A percentile compares a stretch with the other conserved stretches of the same genome.
These are phyloP conservation scores for Neofusicoccum cordaticola DNA, from an alignment of 2,329 filamentous ascomycete genomes.

Conservation along the genomic window DNA sequence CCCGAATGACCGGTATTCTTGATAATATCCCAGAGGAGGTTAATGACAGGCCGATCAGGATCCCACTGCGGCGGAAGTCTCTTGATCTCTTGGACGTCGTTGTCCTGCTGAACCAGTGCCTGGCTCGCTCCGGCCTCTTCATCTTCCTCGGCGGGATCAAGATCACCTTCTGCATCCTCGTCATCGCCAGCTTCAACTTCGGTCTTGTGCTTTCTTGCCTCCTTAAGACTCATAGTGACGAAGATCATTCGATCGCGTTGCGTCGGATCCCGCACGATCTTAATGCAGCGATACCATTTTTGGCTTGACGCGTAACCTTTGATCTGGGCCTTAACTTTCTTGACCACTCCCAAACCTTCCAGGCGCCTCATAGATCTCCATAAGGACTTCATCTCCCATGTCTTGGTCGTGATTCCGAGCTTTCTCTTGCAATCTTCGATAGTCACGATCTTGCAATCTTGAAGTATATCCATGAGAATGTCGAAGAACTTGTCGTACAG, in stretches of 20 bases:
- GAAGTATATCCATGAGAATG: conserved; percentile 49
- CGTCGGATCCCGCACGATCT: conserved; percentile 38
- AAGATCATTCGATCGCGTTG: conserved; percentile 33
- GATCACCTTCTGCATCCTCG: conserved; percentile 15
- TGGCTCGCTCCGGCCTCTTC: conserved; percentile 27
- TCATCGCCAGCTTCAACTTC: conserved; percentile 9
- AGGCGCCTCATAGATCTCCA: conserved; percentile 40
- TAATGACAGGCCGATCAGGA: conserved; percentile 51
- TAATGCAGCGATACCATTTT: conserved; percentile 37
- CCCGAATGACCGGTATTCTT: conserved; percentile 48
- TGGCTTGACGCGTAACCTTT: conserved; percentile 27
- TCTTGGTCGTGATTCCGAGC: conserved; percentile 23
- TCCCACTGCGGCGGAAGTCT: conserved; percentile 53
- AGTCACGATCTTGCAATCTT: conserved; percentile 50
- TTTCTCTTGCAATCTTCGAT: conserved; percentile 50
- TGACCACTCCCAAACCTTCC: conserved; percentile 39
- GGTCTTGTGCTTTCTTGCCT: conserved; percentile 4
- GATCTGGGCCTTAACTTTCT: conserved; percentile 37
- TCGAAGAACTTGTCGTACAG: conserved; percentile 51
- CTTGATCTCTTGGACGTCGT: conserved; percentile 27
- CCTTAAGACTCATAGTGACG: conserved; percentile 27
- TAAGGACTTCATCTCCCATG: conserved; percentile 39
- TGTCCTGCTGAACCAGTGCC: conserved; percentile 22
- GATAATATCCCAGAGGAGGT: conserved; percentile 52
- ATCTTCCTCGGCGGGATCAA: conserved; percentile 23